Evolutionary conservation across 1,139 yeast genomes (phyloP), one percentile per base, ranked within the genome.

Genomic region (Geotrichum europaeum): DNA sequence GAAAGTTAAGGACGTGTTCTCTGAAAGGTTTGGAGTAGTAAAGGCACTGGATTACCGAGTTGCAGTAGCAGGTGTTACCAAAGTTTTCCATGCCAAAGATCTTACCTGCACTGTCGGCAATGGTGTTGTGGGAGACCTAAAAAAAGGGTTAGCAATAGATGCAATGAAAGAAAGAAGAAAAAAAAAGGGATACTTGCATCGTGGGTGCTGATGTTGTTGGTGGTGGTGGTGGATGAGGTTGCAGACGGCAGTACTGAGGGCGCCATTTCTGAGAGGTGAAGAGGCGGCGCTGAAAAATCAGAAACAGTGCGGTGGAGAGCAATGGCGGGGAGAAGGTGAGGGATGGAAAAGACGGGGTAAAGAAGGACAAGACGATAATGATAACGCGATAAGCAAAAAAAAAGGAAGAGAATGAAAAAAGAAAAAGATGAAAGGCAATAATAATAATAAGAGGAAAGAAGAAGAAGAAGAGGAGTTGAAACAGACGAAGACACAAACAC

Each of bases 61-160:
- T 94, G 73, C 96, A 90, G 74, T 94, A 94, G 75, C 99, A 92
- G 0, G 96, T 92, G 72, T 89, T 74, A 40, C 98, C 97, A 72
- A 91, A 92, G 74, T 94, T 94, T 73, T 94, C 98, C 84, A 92
- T 85, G 5, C 99, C 99, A 74, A 86, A 94, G 50, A 91, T 82
- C 73, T 91, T 75, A 63, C 74, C 74, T 24, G 73, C 67, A 34
- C 74, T 71, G 50, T 67, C 69, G 43, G 67, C 62, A 49, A 69
- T 64, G 47, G 47, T 40, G 10, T 18, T n/a, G 9, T 40, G 47
- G 20, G 47, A 40, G 22, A 40, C 51, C 28, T 24, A 22, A 18
- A 13, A 25, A 49, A 40, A 13, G 4, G 2, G 32, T 24, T 24
- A 49, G 28, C 18, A 49, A 49, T 4, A 9, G 13, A 49, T n/a